phyloP scores from a whole-genome alignment of 2,329 filamentous ascomycete genomes.

The Alternaria arborescens region DNA sequence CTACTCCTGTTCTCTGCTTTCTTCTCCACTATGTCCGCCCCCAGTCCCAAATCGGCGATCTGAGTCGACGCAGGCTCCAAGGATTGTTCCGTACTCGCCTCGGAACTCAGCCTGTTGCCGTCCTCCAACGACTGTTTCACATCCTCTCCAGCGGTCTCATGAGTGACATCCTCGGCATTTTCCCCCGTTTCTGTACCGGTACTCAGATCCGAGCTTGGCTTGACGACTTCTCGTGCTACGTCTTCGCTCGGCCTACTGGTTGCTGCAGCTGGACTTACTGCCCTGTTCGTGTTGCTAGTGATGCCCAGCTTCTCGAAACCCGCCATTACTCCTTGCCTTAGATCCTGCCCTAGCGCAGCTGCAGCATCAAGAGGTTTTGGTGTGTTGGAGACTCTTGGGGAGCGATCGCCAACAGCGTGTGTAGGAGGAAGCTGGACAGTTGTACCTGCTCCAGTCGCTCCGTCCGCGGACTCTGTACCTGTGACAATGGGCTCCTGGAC shows the following conservation, averaged over 20 bases:
- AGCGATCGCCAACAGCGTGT: conserved; percentile 28
- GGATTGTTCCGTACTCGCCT: not conserved
- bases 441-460: conserved; percentile 43
- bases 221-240: conserved; percentile 16
- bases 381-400: conserved; percentile 13
- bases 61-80: not conserved
- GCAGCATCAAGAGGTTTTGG: conserved; percentile 37
- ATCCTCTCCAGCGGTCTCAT: not conserved
- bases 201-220: conserved; percentile 17
- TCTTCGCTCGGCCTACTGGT: conserved; percentile 23
- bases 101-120: not conserved
- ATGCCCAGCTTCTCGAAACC: conserved; percentile 45
- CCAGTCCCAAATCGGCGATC: conserved; percentile 3
- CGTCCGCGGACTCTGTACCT: conserved; percentile 46
- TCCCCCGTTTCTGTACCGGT: not conserved
- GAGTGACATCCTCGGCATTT: not conserved
- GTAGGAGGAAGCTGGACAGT: conserved; percentile 35
- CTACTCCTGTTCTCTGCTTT: conserved; percentile 23
- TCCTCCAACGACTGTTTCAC: not conserved
- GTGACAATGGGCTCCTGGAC: conserved; percentile 46
- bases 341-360: conserved; percentile 39
- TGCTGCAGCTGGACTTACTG: conserved; percentile 26
- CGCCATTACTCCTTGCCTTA: conserved; percentile 42
- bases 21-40: conserved; percentile 18
- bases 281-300: conserved; percentile 21